These are phyloP conservation scores for Pseudogymnoascus sp. DNA, from an alignment of 2,329 filamentous ascomycete species.

Conservation along the genomic window DNA sequence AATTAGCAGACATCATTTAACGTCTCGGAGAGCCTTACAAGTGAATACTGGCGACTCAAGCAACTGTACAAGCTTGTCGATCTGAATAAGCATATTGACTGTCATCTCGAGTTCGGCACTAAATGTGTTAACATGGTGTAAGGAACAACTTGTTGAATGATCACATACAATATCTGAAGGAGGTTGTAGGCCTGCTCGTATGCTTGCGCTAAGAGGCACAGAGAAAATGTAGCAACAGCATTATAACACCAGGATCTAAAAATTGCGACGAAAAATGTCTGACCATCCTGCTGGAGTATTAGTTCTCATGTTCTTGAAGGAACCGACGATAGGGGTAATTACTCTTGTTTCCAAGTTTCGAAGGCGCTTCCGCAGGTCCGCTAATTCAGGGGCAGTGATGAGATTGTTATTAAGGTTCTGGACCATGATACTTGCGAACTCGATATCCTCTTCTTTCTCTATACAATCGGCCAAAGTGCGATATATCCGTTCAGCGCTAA, in stretches of 20 bases:
- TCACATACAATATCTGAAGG: constrained; percentile 78
- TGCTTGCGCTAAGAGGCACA: constrained; percentile 90
- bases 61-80: constrained; percentile 94
- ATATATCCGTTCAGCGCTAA: constrained; percentile 93
- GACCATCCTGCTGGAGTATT: constrained; percentile 60
- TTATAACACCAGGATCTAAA: constrained; percentile 99
- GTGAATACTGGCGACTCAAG: constrained; percentile 97
- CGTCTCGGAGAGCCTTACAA: constrained; percentile 48
- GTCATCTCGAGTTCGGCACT: constrained; percentile 98
- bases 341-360: constrained; percentile 84
- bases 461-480: constrained; percentile 92
- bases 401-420: constrained; percentile 99
- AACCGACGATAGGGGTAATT: constrained; percentile 13
- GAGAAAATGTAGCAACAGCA: constrained; percentile 90
- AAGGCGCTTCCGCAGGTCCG: constrained; percentile 80
- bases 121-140: constrained; percentile 21
- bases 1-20: constrained; percentile 14
- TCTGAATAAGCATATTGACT: constrained; percentile 96
- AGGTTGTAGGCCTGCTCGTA: constrained; percentile 98
- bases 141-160: not conserved
- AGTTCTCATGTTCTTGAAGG: constrained; percentile 6
- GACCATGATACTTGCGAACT: constrained; percentile 99
- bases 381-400: constrained; percentile 89
- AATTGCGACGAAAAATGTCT: constrained; percentile 87
- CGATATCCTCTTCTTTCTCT: constrained; percentile 94